Evolutionary conservation across 2,329 filamentous ascomycete species (phyloP).

Genomic region (Blastomyces percursus): DNA sequence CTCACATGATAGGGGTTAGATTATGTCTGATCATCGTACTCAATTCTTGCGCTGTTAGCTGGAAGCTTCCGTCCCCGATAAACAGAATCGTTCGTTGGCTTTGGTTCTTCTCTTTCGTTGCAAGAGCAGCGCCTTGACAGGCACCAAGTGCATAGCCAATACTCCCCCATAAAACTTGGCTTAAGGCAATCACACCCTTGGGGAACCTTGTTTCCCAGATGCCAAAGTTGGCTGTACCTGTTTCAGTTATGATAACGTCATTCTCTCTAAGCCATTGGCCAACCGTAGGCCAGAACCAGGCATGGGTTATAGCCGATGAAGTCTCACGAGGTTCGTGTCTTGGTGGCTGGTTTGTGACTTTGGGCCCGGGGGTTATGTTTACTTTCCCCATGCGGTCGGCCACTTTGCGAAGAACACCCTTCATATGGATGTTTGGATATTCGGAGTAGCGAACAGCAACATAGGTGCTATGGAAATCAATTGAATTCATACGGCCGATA

Average conservation of each 20-base stretch:
- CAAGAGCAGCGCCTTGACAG: conserved; percentile 46
- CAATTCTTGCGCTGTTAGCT: conserved; percentile 72
- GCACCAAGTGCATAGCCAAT: conserved; percentile 52
- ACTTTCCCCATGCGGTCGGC: conserved; percentile 49
- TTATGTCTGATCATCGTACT: conserved; percentile 66
- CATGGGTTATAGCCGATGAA: conserved; percentile 37
- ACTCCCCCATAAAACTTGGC: conserved; percentile 47
- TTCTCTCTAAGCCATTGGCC: conserved; percentile 39
- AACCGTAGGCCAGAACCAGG: conserved; percentile 39
- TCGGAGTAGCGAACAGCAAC: conserved; percentile 66
- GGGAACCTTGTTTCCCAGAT: conserved; percentile 43
- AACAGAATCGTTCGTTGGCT: conserved; percentile 60
- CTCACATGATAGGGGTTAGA: conserved; percentile 61
- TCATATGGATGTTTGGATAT: conserved; percentile 68
- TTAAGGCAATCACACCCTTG: conserved; percentile 38
- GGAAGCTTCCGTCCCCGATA: conserved; percentile 74
- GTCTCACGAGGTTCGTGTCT: conserved; percentile 19
- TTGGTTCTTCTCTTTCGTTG: conserved; percentile 28
- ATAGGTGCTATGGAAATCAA: conserved; percentile 68
- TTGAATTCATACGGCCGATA: conserved; percentile 63
- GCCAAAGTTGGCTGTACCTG: conserved; percentile 48
- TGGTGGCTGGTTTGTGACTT: conserved; percentile 43
- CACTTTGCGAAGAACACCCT: conserved; percentile 63
- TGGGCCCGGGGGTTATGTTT: conserved; percentile 43
- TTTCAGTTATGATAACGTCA: conserved; percentile 49